Evolutionary conservation across 2,329 filamentous ascomycete genomes (phyloP), one percentile per base, ranked within the genome.

Genomic region (Colletotrichum sp.): DNA sequence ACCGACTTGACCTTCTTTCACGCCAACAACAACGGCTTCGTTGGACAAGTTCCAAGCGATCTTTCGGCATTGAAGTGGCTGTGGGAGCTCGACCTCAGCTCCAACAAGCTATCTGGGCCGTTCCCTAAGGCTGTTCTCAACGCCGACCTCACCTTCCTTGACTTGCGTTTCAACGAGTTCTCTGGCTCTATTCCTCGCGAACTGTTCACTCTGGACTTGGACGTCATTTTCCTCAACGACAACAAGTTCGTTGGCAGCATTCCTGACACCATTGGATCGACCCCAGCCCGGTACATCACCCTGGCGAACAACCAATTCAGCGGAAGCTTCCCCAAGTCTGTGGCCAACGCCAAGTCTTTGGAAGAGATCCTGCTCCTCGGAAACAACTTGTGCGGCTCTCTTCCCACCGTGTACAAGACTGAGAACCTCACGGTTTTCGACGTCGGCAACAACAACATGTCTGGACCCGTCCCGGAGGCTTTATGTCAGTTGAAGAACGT

Each of bases 1-100:
- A 66, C 62, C 13, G 68, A 70, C 18, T 43, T 70, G 47, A 36
- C 62, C 62, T 54, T 66, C 27, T 70, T 70, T 51, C 68, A 70
- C 54, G 68, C 62, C 34, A 59, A 66, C 62, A 34, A 24, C 54
- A 70, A 70, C 68, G 51, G 34, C 6, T 70, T 70, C 36, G 47
- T 63, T 31, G 68, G 68, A 58, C 27, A 33, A 15, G 13, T 70
- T 18, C 68, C 68, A 7, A 70, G 59, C 24, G 61, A 59, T n/a
- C 54, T 70, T 27, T 51, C 68, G 24, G 62, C 47, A 5, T 27
- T 58, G 18, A 66, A 66, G 36, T 66, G 61, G 68, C 36, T 70
- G 15, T 66, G 12, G 3, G 68, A 70, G 18, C n/a, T 70, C 3
- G 62, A 66, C 27, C 33, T 70, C 34, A 59, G 68, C 61, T 16